These are phyloP conservation scores for Termitomyces sp. DNA, from an alignment of 768 basidiomycete genomes.

Conservation along the genomic window DNA sequence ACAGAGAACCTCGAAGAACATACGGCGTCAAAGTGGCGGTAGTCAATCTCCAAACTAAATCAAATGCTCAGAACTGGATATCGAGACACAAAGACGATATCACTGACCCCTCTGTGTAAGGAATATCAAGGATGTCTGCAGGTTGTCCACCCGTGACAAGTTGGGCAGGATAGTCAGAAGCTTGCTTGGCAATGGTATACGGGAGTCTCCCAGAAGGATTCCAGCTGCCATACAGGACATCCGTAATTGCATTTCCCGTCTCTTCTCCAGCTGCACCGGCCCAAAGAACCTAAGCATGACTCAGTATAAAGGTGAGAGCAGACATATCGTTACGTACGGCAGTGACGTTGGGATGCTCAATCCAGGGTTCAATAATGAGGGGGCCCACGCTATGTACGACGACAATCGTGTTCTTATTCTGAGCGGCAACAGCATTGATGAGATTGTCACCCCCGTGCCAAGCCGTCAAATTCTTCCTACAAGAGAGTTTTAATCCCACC, in stretches of 20 bases:
- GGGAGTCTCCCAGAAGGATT: conserved; percentile 68
- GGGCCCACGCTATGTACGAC: conserved; percentile 61
- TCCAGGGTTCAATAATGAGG: conserved; percentile 59
- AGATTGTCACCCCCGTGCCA: conserved; percentile 73
- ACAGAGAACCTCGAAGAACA: conserved; percentile 22
- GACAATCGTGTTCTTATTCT: conserved; percentile 70
- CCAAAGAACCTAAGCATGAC: conserved; percentile 45
- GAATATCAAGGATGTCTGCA: conserved; percentile 40
- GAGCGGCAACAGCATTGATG: conserved; percentile 59
- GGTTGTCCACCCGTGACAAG: conserved; percentile 31
- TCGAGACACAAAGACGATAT: not conserved
- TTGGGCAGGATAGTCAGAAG: conserved; percentile 54
- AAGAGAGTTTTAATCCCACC: not conserved
- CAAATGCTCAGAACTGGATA: not conserved
- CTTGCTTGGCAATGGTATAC: conserved; percentile 66
- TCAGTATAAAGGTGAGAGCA: conserved; percentile 9
- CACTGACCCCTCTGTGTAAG: conserved; percentile 51
- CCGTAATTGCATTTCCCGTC: conserved; percentile 63
- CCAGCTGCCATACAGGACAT: conserved; percentile 64
- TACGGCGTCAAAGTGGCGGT: conserved; percentile 65
- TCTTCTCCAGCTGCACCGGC: conserved; percentile 67
- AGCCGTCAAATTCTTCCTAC: conserved; percentile 61
- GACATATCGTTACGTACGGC: conserved; percentile 39
- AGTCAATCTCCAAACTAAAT: conserved; percentile 58
- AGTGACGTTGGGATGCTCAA: conserved; percentile 67